Conservation (phyloP, 352 stramenopile species). For the Pythium guiyangense region DNA sequence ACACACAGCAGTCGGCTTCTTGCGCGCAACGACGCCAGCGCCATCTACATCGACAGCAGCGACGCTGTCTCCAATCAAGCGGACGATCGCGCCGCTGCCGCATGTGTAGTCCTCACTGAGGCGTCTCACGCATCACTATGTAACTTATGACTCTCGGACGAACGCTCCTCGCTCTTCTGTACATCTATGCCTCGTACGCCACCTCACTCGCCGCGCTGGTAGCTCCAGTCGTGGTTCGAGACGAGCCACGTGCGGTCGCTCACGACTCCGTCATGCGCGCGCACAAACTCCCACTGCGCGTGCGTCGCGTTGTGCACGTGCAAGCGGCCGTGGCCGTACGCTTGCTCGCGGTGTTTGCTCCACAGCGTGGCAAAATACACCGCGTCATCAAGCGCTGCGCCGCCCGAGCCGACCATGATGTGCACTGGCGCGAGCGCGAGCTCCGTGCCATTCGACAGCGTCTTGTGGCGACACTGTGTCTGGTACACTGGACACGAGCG, state of each 20-base stretch:
- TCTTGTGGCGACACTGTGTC: conserved; percentile 13
- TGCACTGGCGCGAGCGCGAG: conserved; percentile 21
- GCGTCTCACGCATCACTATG: neutral
- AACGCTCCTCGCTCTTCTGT: neutral
- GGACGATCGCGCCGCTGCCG: conserved; percentile 10
- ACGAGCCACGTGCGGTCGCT: conserved; percentile 31
- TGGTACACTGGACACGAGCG: conserved; percentile 25
- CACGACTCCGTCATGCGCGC: conserved; percentile 20
- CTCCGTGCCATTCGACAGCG: conserved; percentile 3
- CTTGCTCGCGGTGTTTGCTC: conserved; percentile 22
- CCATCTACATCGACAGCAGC: neutral
- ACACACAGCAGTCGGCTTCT: conserved; percentile 10
- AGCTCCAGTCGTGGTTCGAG: conserved; percentile 29
- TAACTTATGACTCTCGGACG: neutral
- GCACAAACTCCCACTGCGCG: conserved; percentile 35
- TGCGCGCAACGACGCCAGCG: conserved; percentile 6
- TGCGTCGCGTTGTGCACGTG: conserved; percentile 37
- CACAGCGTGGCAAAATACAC: conserved; percentile 18
- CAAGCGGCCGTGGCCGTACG: conserved; percentile 34
- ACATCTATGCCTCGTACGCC: neutral
- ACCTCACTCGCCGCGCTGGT: conserved; percentile 10
- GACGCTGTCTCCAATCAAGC: neutral
- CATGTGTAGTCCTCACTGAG: conserved; percentile 8
- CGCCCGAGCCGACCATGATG: conserved; percentile 42
- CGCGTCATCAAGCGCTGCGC: conserved; percentile 32